These are phyloP conservation scores for Wickerhamomyces bovis DNA, from an alignment of 805 yeast genomes.

Conservation along the genomic window DNA sequence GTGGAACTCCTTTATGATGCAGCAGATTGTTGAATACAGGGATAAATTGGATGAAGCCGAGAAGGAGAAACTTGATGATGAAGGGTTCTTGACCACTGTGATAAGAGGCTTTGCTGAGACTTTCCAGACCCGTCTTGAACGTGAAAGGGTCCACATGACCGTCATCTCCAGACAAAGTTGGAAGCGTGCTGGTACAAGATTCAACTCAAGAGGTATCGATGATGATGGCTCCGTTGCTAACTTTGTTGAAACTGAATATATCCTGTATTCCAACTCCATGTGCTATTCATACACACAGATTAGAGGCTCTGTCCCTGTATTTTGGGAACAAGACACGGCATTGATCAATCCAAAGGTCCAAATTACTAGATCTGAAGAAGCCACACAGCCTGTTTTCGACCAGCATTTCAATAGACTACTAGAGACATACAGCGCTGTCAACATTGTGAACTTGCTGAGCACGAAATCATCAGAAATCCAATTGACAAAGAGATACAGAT, in stretches of 20 bases:
- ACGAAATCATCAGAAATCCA: slow-evolving; percentile 74
- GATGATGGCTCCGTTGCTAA: slow-evolving; percentile 95
- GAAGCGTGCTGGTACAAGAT: slow-evolving; percentile 95
- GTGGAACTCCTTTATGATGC: slow-evolving; percentile 95
- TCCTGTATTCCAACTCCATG: slow-evolving; percentile 48
- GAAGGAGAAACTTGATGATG: slow-evolving; percentile 58
- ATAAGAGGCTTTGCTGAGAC: slow-evolving; percentile 95
- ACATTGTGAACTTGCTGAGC: slow-evolving; percentile 81
- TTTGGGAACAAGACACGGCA: slow-evolving; percentile 97
- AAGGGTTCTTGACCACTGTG: slow-evolving; percentile 82
- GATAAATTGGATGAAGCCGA: slow-evolving; percentile 58
- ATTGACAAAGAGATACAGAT: slow-evolving; percentile 57
- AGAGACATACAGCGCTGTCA: slow-evolving; percentile 79
- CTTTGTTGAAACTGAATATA: slow-evolving; percentile 88
- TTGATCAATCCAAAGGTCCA: slow-evolving; percentile 86
- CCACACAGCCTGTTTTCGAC: slow-evolving; percentile 86
- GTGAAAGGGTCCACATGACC: slow-evolving; percentile 48
- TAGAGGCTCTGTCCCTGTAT: slow-evolving; percentile 94
- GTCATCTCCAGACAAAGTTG: slow-evolving; percentile 93
- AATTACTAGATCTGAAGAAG: slow-evolving; percentile 83
- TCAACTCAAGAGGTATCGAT: slow-evolving; percentile 91
- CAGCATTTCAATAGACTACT: slow-evolving; percentile 69
- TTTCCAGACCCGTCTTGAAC: slow-evolving; percentile 34
- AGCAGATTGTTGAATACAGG: slow-evolving; percentile 70
- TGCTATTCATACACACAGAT: slow-evolving; percentile 79